A percentile compares a stretch with the other conserved stretches of the same genome.
Evolutionary conservation across 1,284 basidiomycete species (phyloP).

Genomic region (Farysia itapuensis): DNA sequence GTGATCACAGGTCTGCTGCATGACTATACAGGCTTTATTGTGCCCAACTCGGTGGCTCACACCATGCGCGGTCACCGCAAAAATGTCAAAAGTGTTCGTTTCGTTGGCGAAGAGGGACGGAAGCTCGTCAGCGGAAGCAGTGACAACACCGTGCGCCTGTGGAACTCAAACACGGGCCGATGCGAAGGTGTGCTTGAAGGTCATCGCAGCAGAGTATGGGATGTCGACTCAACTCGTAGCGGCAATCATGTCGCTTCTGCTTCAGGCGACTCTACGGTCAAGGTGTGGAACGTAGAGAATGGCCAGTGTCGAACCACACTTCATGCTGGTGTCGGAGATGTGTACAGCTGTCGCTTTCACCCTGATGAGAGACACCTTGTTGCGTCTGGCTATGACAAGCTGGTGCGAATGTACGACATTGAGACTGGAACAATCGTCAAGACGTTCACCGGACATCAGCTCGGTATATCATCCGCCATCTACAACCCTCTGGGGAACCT

Average conservation of each 20-base stretch:
- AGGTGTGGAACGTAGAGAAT: conserved; percentile 61
- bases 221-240: conserved; percentile 56
- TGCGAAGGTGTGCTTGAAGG: conserved; percentile 57
- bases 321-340: conserved; percentile 59
- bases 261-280: conserved; percentile 62
- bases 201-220: conserved; percentile 63
- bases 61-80: conserved; percentile 60
- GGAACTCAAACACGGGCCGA: conserved; percentile 47
- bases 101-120: conserved; percentile 60
- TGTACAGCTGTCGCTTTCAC: conserved; percentile 63
- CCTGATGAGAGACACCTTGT: conserved; percentile 60
- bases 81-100: conserved; percentile 63
- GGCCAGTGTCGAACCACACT: conserved; percentile 34
- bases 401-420: conserved; percentile 63
- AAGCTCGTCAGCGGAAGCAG: conserved; percentile 62
- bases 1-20: conserved; percentile 53
- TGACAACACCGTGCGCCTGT: conserved; percentile 55
- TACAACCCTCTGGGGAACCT: conserved; percentile 62
- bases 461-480: conserved; percentile 61
- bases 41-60: conserved; percentile 42
- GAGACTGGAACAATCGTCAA: conserved; percentile 61
- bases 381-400: conserved; percentile 63
- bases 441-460: conserved; percentile 64
- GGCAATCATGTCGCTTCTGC: conserved; percentile 59
- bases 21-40: conserved; percentile 49